Conservation (phyloP, 169 alveolate genomes). For the Eimeria praecox region DNA sequence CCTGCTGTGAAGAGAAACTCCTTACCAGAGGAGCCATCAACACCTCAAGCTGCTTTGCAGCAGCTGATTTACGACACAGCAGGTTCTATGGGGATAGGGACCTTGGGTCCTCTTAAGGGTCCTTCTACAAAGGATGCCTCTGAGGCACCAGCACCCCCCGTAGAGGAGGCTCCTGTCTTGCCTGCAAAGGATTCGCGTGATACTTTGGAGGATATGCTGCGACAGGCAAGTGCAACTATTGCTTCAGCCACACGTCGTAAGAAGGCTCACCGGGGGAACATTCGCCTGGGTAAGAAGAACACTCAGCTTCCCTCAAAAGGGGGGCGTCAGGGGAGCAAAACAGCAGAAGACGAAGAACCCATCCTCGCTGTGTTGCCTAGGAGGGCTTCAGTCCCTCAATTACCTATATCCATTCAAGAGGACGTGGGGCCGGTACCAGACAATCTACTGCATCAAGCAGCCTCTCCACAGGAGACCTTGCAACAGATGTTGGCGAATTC, state of each 20-base stretch:
- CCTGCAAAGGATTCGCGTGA: neutral
- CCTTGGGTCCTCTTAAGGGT: neutral
- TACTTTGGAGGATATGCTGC: neutral
- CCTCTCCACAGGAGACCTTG: neutral
- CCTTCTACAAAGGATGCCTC: neutral
- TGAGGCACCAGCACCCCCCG: neutral
- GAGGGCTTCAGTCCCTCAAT: neutral
- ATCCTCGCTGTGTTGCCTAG: slow-evolving; percentile 2
- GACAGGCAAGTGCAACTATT: neutral
- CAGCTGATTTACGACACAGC: slow-evolving; percentile 10
- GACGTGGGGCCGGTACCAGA: neutral
- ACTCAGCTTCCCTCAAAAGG: neutral
- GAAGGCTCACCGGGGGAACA: neutral
- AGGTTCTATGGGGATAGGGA: slow-evolving; percentile 1
- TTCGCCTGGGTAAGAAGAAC: neutral
- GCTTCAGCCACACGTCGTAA: neutral
- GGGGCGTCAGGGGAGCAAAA: neutral
- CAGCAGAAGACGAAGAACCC: neutral
- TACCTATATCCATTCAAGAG: neutral
- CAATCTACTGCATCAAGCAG: neutral
- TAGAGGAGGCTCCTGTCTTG: neutral
- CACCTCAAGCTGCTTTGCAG: slow-evolving; percentile 20
- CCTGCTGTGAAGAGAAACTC: neutral
- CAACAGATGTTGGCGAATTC: slow-evolving; percentile 5
- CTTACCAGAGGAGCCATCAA: neutral